Evolutionary conservation across 208 protist species (phyloP).

Genomic region (Angomonas desouzai): DNA sequence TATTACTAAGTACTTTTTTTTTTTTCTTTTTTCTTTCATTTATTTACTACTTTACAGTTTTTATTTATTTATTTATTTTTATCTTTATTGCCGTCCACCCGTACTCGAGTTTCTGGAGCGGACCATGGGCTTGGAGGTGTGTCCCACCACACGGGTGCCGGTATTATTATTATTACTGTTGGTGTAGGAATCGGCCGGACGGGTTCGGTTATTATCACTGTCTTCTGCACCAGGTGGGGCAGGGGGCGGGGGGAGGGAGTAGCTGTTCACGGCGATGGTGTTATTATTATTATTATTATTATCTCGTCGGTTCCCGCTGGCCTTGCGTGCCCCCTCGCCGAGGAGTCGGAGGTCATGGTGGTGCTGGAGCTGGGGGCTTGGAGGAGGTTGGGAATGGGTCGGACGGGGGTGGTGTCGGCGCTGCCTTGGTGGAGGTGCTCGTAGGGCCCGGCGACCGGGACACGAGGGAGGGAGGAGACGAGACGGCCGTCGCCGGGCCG

Average conservation of each 20-base stretch:
- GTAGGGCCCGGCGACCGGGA: slow-evolving; percentile 28
- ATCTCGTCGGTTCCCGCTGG: not conserved
- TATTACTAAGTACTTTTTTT: too few relatives aligned
- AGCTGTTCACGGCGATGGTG: not conserved
- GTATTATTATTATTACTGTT: slow-evolving; percentile 12
- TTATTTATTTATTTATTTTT: not conserved
- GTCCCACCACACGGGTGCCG: slow-evolving; percentile 42
- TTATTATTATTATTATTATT: slow-evolving; percentile 7
- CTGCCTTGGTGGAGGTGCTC: slow-evolving; percentile 40
- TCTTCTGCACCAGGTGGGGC: not conserved
- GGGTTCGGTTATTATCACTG: not conserved
- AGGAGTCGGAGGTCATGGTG: not conserved
- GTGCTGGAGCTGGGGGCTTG: not conserved
- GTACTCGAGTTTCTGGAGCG: slow-evolving; percentile 12
- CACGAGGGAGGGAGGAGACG: not conserved
- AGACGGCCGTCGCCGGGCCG: not conserved
- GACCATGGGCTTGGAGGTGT: slow-evolving; percentile 72
- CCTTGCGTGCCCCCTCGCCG: not conserved
- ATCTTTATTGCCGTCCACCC: not conserved
- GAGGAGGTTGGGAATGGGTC: not conserved
- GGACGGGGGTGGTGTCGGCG: slow-evolving; percentile 1
- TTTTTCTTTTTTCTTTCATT: slow-evolving; percentile 12
- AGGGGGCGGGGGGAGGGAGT: not conserved
- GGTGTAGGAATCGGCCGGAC: not conserved
- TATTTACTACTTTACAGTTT: not conserved